Evolutionary conservation across 345 rosid species (phyloP).

Genomic region (Raphanus sativus): DNA sequence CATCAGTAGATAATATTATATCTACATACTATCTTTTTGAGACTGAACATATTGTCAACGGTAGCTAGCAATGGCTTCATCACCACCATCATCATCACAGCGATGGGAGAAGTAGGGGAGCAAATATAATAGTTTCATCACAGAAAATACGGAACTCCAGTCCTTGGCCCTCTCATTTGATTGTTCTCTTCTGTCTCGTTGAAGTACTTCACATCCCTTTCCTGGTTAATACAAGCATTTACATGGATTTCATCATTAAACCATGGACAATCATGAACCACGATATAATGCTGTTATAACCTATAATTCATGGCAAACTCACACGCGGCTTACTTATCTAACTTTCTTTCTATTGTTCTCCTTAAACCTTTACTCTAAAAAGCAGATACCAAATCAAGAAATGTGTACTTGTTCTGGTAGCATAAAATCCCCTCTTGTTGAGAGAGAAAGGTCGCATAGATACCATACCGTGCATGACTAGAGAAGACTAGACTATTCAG

Average conservation of each 20-base stretch:
- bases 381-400: conserved; percentile 1
- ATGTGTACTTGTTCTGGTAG: background rate
- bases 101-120: background rate
- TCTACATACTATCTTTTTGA: background rate
- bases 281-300: background rate
- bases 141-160: conserved; percentile 94
- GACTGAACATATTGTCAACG: conserved; percentile 23
- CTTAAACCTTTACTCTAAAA: background rate
- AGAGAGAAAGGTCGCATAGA: conserved; percentile 2
- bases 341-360: background rate
- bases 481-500: background rate
- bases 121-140: conserved; percentile 33
- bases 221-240: conserved; percentile 46
- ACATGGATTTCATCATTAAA: conserved; percentile 11
- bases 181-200: conserved; percentile 98
- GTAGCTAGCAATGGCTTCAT: conserved; percentile 33
- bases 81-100: conserved; percentile 23
- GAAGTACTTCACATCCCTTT: conserved; percentile 96
- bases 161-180: conserved; percentile 99
- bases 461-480: background rate
- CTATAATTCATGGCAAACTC: background rate
- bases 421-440: background rate
- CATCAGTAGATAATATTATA: background rate
- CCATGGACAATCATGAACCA: background rate
- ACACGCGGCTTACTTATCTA: background rate